These are phyloP conservation scores for Daldinia childiae DNA, from an alignment of 495 filamentous ascomycete species.

Conservation along the genomic window DNA sequence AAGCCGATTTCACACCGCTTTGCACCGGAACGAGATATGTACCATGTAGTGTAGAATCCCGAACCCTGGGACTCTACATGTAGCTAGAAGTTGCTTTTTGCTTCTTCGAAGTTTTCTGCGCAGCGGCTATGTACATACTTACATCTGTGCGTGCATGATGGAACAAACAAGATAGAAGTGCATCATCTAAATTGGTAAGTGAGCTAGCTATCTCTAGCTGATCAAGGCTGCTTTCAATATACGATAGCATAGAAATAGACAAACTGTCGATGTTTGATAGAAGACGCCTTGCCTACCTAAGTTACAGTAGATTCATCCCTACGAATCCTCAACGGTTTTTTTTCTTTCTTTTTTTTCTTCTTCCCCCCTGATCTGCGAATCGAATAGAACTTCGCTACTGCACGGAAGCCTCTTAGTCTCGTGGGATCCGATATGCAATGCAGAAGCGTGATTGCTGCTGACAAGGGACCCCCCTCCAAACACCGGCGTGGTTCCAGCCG, in stretches of 20 bases:
- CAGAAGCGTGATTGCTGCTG: slow-evolving; percentile 17
- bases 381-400: slow-evolving; percentile 35
- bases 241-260: no score
- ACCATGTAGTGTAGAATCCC: not conserved
- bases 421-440: slow-evolving; percentile 26
- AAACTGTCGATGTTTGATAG: no score
- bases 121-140: slow-evolving; percentile 20
- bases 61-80: not conserved
- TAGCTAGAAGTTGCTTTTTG: not conserved
- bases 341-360: not conserved
- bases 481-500: slow-evolving; percentile 12
- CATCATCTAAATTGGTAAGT: not conserved
- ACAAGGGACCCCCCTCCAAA: slow-evolving; percentile 14
- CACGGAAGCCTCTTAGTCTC: slow-evolving; percentile 37
- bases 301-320: not conserved
- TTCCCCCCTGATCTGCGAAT: slow-evolving; percentile 28
- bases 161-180: slow-evolving; percentile 17
- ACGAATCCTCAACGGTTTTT: not conserved
- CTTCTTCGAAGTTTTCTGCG: slow-evolving; percentile 14
- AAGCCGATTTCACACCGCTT: slow-evolving; percentile 40
- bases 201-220: no score
- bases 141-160: not conserved
- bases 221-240: no score
- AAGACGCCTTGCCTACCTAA: no score
- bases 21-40: slow-evolving; percentile 11